A percentile compares a stretch with the other conserved stretches of the same genome.
phyloP scores from a whole-genome alignment of 1,284 basidiomycete genomes.

The Inonotus hispidus region DNA sequence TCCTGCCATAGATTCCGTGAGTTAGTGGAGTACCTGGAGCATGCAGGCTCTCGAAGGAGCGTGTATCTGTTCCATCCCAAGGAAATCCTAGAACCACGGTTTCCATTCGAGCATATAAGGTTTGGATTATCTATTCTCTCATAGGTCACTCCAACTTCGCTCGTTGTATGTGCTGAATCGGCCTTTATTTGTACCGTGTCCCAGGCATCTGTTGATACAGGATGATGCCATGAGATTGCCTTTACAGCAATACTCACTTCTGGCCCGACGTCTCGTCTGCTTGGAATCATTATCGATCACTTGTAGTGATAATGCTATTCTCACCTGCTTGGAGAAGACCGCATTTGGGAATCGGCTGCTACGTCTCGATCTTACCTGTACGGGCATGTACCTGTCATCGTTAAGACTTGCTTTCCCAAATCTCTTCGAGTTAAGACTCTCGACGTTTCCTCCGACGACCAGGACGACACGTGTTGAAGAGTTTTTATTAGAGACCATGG shows the following conservation, averaged over 20 bases:
- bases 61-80: background rate
- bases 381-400: background rate
- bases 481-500: background rate
- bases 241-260: background rate
- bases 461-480: background rate
- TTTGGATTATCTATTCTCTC: background rate
- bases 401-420: slow-evolving; percentile 7
- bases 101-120: background rate
- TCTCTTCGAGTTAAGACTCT: slow-evolving; percentile 3
- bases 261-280: background rate
- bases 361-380: background rate
- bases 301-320: background rate
- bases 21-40: background rate
- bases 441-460: background rate
- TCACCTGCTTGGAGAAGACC: background rate
- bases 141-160: background rate
- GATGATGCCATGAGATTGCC: background rate
- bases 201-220: background rate
- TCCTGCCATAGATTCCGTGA: background rate
- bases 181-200: background rate
- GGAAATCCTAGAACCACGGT: background rate
- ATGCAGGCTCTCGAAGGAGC: background rate
- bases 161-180: background rate
- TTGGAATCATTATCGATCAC: background rate
- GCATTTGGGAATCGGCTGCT: background rate